Base-by-base conservation (phyloP, 2,329 filamentous ascomycete species). In the Arthrobotrys sphaeroides region DNA sequence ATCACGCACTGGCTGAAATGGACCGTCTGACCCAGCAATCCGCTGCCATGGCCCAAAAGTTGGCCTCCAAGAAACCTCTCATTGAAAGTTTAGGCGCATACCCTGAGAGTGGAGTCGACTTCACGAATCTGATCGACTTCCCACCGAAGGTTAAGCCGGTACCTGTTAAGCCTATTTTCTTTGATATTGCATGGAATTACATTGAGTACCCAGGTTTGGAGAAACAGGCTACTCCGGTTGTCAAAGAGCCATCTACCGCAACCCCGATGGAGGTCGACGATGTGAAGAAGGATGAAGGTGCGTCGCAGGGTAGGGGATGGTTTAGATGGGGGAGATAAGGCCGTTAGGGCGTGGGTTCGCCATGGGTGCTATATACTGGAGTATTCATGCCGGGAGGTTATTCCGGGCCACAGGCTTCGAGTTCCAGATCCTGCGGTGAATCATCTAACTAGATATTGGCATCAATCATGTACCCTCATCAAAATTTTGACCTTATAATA, bases 121-220 rank as follows among this genome's bases (percentile, higher is more conserved):
- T 97, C 24, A 86, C 86, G 43, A 94, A 94, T 78, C 84, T 99
- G 24, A 94, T 98, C 51, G 88, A 89, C 3, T 97, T 94, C 82
- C 95, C 95, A 10, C 94, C 94, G 0, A 91, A 89, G 81, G 84
- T 97, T 78, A 89, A 92, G 77, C 87, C 91, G 0, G 89, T 98
- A 40, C 93, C 95, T 0, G 90, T 97, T 61, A 99, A 99, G 85
- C 95, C 95, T 26, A 86, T 98, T 33, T 98, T 98, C 85, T 88
- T 98, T 73, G 95, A 99, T 81, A 90, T 97, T 5, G 95, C 95
- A 7, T 99, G 93, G 91, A 98, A 98, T 82, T 98, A 97, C 82
- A 94, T 99, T 77, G 89, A 93, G 55, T 99, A 99, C 81, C 93
- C 94, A 0, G 89, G 89, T 33, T 78, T 82, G 31, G 81, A 81